Base-by-base conservation (phyloP, 345 rosid species). In the Geranium brycei region DNA sequence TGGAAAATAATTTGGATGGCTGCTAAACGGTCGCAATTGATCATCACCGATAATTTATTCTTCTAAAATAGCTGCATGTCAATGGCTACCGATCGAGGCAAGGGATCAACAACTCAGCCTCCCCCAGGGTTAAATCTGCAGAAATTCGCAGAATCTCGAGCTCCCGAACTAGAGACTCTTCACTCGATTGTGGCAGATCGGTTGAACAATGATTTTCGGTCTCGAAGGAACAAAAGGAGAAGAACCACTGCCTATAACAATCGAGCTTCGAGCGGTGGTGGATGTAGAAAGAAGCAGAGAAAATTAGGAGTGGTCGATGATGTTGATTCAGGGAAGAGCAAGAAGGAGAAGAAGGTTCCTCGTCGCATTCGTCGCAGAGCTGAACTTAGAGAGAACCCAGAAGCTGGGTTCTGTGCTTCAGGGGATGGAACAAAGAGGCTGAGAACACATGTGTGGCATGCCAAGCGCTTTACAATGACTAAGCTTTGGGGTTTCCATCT, bases 361-460 rank as follows among this genome's bases (percentile, higher is more conserved):
- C 87, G 90, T 58, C 80, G 81, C 13, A 38, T 82, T 57, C 80
- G 82, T 53, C 78, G 97, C 74, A 81, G 91, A 67, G 31, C 78
- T 56, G 88, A 86, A 64, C 81, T 85, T 63, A 82, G 66, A 73
- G 79, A 65, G 77, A 92, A 87, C 71, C 80, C 83, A 15, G 66
- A 65, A 57, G 75, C 68, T 35, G 98, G 91, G 5, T 89, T 86
- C 62, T 31, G 69, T 73, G 70, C 83, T 70, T 83, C 95, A 5
- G 86, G 90, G 10, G 96, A 92, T 64, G 93, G 91, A 51, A 89
- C 96, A 5, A 92, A 80, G 88, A 82, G 96, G 69, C 74, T 87
- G 61, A 86, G 93, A 69, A 92, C 96, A 10, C 98, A 92, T 72
- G 83, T 92, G 58, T 92, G 98, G 98, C 91, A 84, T 68, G 86